phyloP scores from a whole-genome alignment of 225 moss, liverwort and hornwort genomes.

The Lunularia cruciata region DNA sequence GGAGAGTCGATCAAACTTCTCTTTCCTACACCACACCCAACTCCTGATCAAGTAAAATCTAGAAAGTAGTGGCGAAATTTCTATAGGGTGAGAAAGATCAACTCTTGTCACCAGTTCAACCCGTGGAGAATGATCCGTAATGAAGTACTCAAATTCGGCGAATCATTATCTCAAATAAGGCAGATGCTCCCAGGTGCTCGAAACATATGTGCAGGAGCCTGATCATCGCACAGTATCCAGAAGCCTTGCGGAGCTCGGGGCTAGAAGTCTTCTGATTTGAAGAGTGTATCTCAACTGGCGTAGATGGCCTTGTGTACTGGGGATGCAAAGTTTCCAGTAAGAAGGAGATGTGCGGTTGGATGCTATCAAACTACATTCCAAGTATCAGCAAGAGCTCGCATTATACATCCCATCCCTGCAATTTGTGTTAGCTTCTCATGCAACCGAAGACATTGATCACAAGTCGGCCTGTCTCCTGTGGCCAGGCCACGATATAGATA shows the following conservation, averaged over 20 bases:
- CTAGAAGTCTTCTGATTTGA: neutral
- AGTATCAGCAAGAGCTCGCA: constrained; percentile 87
- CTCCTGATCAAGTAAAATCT: neutral
- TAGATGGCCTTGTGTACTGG: neutral
- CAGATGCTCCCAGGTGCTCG: neutral
- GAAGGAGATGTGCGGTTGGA: too few relatives aligned
- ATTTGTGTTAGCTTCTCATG: constrained; percentile 82
- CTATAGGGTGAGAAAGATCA: neutral
- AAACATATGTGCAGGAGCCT: neutral
- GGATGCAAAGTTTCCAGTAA: neutral
- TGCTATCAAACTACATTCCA: constrained; percentile 58
- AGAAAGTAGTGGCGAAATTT: neutral
- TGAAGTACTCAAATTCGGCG: neutral
- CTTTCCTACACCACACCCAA: neutral
- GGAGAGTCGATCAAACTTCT: neutral
- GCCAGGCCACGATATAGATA: constrained; percentile 93
- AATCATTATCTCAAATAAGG: neutral
- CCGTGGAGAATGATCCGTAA: neutral
- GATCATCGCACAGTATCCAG: neutral
- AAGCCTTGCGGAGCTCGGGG: neutral
- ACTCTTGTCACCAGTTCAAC: neutral
- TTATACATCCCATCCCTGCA: constrained; percentile 91
- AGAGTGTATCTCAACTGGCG: neutral
- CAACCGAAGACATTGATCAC: constrained; percentile 79
- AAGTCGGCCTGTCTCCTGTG: constrained; percentile 87